A percentile compares a stretch with the other conserved stretches of the same genome.
These are phyloP conservation scores for Curvularia eragrostidis DNA, from an alignment of 2,329 filamentous ascomycete species.

Conservation along the genomic window DNA sequence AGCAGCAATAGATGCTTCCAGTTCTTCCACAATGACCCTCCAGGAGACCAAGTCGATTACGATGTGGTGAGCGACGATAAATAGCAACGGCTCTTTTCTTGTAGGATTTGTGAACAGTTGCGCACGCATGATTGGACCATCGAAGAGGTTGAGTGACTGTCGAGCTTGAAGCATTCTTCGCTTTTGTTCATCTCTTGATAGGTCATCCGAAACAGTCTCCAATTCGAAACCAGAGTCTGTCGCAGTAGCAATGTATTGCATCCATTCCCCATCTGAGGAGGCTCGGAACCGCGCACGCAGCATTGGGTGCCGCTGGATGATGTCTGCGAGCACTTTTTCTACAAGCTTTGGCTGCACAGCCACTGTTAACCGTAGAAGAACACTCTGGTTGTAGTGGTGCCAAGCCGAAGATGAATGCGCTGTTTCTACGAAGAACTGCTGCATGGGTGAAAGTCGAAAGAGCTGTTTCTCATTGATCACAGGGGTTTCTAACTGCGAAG, in stretches of 20 bases:
- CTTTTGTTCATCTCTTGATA: not conserved
- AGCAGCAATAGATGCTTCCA: not conserved
- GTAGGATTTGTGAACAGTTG: not conserved
- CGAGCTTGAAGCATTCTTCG: not conserved
- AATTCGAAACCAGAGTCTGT: not conserved
- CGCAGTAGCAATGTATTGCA: not conserved
- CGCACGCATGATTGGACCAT: not conserved
- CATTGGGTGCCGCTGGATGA: not conserved
- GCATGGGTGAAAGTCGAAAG: not conserved
- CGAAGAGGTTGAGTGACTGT: not conserved
- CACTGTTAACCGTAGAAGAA: not conserved
- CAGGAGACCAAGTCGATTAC: constrained; percentile 1
- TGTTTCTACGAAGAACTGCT: not conserved
- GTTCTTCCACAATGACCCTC: not conserved
- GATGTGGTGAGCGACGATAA: not conserved
- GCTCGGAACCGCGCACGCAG: not conserved
- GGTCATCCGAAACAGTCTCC: not conserved
- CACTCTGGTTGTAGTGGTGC: not conserved
- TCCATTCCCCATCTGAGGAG: not conserved
- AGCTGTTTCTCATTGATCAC: not conserved
- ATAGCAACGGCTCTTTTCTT: not conserved
- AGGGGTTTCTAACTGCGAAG: not conserved
- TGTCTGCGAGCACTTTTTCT: not conserved
- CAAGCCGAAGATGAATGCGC: not conserved
- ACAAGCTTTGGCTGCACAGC: not conserved